These are phyloP conservation scores for Chlorella sp. DNA, from an alignment of 139 green algal species.

Conservation along the genomic window DNA sequence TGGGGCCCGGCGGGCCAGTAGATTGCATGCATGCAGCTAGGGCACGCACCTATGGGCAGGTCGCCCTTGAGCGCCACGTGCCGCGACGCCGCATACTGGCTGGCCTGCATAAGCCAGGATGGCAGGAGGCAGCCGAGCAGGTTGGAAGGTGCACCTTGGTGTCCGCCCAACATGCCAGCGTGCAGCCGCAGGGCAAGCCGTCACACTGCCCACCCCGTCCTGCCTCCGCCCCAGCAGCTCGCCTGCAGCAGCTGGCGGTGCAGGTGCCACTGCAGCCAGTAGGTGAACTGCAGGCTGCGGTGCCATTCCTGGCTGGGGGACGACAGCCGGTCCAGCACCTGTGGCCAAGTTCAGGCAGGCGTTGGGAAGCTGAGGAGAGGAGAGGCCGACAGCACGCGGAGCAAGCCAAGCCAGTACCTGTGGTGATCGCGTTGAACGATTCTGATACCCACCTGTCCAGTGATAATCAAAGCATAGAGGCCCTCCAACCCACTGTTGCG, in stretches of 20 bases:
- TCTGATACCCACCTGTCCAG: too few relatives aligned
- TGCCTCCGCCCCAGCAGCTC: too few relatives aligned
- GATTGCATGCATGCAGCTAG: too few relatives aligned
- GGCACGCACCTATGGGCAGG: constrained; percentile 90
- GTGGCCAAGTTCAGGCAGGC: neutral
- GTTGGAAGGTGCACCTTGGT: too few relatives aligned
- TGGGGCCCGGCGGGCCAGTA: too few relatives aligned
- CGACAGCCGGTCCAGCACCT: constrained; percentile 69
- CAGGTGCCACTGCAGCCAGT: constrained; percentile 91
- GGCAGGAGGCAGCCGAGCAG: too few relatives aligned
- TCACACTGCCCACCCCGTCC: too few relatives aligned
- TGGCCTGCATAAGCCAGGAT: constrained; percentile 34
- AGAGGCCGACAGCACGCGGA: neutral
- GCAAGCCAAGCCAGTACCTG: too few relatives aligned
- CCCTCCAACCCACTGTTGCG: neutral
- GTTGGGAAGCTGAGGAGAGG: neutral
- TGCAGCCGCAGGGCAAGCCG: too few relatives aligned
- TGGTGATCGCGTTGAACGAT: too few relatives aligned
- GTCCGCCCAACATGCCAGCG: too few relatives aligned
- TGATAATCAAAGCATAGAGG: too few relatives aligned
- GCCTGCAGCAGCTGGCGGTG: constrained; percentile 79
- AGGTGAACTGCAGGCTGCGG: constrained; percentile 65
- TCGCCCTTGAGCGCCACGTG: constrained; percentile 95
- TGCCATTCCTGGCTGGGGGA: constrained; percentile 57
- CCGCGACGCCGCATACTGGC: constrained; percentile 67